These are phyloP conservation scores for Cyclotella cryptica DNA, from an alignment of 108 stramenopile species.

Conservation along the genomic window DNA sequence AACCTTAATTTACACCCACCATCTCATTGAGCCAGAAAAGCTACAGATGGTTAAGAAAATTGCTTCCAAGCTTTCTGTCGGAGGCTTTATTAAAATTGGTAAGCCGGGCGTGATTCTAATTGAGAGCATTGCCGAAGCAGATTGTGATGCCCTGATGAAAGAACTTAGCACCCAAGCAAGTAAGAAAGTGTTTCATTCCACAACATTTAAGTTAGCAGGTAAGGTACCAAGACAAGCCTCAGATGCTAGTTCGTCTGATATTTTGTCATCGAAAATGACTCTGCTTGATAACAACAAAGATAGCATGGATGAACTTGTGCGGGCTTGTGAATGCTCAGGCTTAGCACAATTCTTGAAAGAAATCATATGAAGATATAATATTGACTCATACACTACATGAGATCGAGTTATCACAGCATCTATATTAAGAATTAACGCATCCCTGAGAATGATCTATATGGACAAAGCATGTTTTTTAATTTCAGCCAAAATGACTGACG, in stretches of 20 bases:
- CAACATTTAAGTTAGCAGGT: slow-evolving; percentile 14
- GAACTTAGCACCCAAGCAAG: slow-evolving; percentile 6
- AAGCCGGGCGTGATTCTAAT: slow-evolving; percentile 37
- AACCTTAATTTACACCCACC: slow-evolving; percentile 28
- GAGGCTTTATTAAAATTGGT: slow-evolving; percentile 27
- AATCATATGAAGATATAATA: not conserved
- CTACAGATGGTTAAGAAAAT: slow-evolving; percentile 28
- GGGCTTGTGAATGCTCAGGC: slow-evolving; percentile 13
- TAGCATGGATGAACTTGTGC: slow-evolving; percentile 17
- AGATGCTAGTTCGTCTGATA: slow-evolving; percentile 2
- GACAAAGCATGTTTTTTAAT: slow-evolving; percentile 90
- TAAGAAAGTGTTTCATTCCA: slow-evolving; percentile 17
- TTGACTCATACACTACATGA: too few species aligned
- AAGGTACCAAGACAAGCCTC: slow-evolving; percentile 6
- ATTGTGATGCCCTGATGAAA: slow-evolving; percentile 24
- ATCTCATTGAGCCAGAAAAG: slow-evolving; percentile 28
- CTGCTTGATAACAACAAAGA: slow-evolving; percentile 22
- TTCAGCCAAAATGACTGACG: slow-evolving; percentile 92
- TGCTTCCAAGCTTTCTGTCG: slow-evolving; percentile 26
- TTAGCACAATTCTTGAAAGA: slow-evolving; percentile 8
- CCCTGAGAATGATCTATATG: not conserved
- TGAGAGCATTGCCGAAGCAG: slow-evolving; percentile 11
- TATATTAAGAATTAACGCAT: not conserved
- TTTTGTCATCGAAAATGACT: slow-evolving; percentile 1
- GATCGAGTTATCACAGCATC: not conserved